Conservation (phyloP, 176 grass and related monocot genomes). For the Hordeum vulgare region DNA sequence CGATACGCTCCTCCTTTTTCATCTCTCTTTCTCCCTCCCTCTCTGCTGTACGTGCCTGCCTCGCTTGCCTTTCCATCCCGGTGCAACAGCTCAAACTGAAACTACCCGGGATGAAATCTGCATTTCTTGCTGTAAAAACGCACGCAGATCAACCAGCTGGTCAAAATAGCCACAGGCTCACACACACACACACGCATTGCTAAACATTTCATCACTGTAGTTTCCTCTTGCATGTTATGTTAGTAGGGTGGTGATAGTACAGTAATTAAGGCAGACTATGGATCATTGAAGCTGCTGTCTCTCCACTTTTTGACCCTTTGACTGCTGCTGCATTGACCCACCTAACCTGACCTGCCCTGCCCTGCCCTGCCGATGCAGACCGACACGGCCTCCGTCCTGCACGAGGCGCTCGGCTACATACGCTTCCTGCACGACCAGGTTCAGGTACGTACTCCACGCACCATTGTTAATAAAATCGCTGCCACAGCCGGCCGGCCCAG, state of each 20-base stretch:
- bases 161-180: background rate
- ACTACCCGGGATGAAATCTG: background rate
- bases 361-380: slow-evolving; percentile 35
- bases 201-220: too few species aligned
- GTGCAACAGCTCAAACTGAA: background rate
- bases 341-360: background rate
- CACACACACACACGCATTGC: too few species aligned
- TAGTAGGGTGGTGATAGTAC: background rate
- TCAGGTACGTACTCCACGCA: slow-evolving; percentile 38
- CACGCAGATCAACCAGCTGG: background rate
- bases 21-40: too few species aligned
- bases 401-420: slow-evolving; percentile 96
- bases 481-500: background rate
- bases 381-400: slow-evolving; percentile 90
- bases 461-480: background rate
- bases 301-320: slow-evolving; percentile 18
- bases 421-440: slow-evolving; percentile 94
- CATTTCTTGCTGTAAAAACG: background rate
- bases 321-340: slow-evolving; percentile 21
- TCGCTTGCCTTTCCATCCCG: background rate
- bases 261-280: background rate
- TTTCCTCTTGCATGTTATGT: background rate
- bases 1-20: slow-evolving; percentile 28
- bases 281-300: background rate
- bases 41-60: slow-evolving; percentile 4